Percentiles rank a stretch among this genome's conserved stretches.
Evolutionary conservation across 1,284 basidiomycete genomes (phyloP).

Genomic region (Agaricales sp.): DNA sequence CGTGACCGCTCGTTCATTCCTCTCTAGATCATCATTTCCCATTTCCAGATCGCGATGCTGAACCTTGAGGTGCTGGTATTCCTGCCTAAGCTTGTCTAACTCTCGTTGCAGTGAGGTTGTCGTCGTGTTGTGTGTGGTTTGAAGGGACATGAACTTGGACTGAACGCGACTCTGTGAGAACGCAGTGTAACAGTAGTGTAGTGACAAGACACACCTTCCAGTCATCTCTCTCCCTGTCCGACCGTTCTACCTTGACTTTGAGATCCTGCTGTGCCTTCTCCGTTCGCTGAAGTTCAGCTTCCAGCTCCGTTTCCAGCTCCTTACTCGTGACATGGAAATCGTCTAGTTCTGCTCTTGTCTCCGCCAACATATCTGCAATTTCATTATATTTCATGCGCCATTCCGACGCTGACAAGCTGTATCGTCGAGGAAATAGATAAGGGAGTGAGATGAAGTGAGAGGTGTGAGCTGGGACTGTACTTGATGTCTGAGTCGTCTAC

Average conservation of each 20-base stretch:
- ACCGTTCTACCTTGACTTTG: conserved; percentile 59
- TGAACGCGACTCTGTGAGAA: conserved; percentile 19
- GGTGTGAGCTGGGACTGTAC: conserved; percentile 24
- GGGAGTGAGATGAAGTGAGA: conserved; percentile 9
- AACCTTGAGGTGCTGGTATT: conserved; percentile 70
- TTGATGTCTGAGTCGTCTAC: conserved; percentile 54
- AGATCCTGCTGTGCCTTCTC: conserved; percentile 83
- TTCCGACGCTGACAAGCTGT: conserved; percentile 50
- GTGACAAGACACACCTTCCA: conserved; percentile 79
- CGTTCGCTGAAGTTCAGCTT: conserved; percentile 79
- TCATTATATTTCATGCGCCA: conserved; percentile 83
- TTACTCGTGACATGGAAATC: conserved; percentile 88
- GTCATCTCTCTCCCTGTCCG: conserved; percentile 78
- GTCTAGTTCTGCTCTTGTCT: conserved; percentile 81
- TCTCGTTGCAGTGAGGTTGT: conserved; percentile 82
- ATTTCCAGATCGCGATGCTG: conserved; percentile 86
- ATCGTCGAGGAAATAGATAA: conserved; percentile 11
- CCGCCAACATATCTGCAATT: conserved; percentile 73
- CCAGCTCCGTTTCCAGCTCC: conserved; percentile 89
- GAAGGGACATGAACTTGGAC: conserved; percentile 82
- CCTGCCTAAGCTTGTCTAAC: conserved; percentile 75
- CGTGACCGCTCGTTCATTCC: conserved; percentile 84
- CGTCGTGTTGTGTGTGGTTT: conserved; percentile 84
- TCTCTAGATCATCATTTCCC: conserved; percentile 92
- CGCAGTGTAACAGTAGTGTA: conserved; percentile 9